phyloP scores from a whole-genome alignment of 1,284 basidiomycete genomes.

The Stygiomarasmius scandens region DNA sequence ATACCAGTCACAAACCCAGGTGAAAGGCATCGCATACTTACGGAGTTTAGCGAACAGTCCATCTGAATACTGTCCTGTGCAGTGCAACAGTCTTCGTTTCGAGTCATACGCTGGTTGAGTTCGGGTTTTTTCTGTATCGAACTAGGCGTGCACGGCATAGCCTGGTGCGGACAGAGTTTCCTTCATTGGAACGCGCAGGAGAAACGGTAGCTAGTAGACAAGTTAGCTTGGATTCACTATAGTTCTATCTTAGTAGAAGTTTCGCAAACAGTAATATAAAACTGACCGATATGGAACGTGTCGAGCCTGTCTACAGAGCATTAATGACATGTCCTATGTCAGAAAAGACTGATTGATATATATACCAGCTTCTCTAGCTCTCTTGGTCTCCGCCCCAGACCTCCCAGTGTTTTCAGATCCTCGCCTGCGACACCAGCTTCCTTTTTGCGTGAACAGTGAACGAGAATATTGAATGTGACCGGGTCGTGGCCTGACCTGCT shows the following conservation, averaged over 20 bases:
- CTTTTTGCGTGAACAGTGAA: conserved; percentile 93
- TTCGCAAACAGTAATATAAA: not conserved
- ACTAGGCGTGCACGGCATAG: conserved; percentile 95
- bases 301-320: conserved; percentile 85
- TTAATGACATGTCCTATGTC: conserved; percentile 97
- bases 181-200: conserved; percentile 92
- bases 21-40: conserved; percentile 35
- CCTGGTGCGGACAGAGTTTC: conserved; percentile 98
- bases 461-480: conserved; percentile 98
- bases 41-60: conserved; percentile 85
- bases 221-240: conserved; percentile 90
- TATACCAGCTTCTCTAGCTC: conserved; percentile 97
- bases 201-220: conserved; percentile 97
- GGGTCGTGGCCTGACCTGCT: conserved; percentile 94
- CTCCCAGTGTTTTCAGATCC: conserved; percentile 97
- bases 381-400: conserved; percentile 93
- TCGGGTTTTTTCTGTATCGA: conserved; percentile 96
- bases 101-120: conserved; percentile 92
- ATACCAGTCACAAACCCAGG: conserved; percentile 1
- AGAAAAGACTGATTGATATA: conserved; percentile 98
- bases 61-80: conserved; percentile 67
- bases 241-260: not conserved
- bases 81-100: conserved; percentile 74
- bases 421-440: conserved; percentile 81
- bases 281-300: conserved; percentile 93